phyloP scores from a whole-genome alignment of 108 stramenopile genomes.

The Phaeodactylum tricornutum region DNA sequence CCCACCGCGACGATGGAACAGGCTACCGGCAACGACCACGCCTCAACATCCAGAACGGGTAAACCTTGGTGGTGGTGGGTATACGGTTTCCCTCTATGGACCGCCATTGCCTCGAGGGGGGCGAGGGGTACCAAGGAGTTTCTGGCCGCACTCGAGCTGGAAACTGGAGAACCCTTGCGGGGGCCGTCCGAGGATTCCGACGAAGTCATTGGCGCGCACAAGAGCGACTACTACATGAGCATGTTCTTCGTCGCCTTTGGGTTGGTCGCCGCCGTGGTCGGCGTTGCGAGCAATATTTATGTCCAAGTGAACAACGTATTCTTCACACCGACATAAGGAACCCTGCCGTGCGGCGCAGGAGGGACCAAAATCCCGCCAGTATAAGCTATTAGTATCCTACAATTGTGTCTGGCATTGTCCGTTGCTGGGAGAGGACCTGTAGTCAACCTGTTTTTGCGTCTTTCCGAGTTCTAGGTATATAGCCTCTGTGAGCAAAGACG shows the following conservation, averaged over 20 bases:
- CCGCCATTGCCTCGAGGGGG: constrained; percentile 17
- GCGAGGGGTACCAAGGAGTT: constrained; percentile 23
- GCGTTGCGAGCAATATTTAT: constrained; percentile 56
- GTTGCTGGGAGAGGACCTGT: too few relatives aligned
- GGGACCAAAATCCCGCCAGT: too few relatives aligned
- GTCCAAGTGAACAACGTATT: constrained; percentile 28
- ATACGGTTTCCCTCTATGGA: constrained; percentile 23
- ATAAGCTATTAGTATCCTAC: too few relatives aligned
- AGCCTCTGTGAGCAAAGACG: too few relatives aligned
- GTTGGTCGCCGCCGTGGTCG: constrained; percentile 42
- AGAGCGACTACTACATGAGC: constrained; percentile 34
- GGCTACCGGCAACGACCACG: not conserved
- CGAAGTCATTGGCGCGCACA: constrained; percentile 27
- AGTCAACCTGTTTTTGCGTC: too few relatives aligned
- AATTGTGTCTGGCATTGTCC: too few relatives aligned
- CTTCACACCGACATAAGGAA: not conserved
- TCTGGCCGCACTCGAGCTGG: constrained; percentile 8
- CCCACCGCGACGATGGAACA: constrained; percentile 33
- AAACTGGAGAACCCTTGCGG: not conserved
- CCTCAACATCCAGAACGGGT: not conserved
- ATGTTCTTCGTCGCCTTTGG: constrained; percentile 74
- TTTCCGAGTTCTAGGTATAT: too few relatives aligned
- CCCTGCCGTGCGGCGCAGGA: too few relatives aligned
- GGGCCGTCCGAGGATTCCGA: constrained; percentile 2
- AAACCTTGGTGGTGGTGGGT: constrained; percentile 40